Percentiles rank a stretch among this genome's conserved stretches.
Evolutionary conservation across 2,329 filamentous ascomycete species (phyloP).

Genomic region (Mycosphaerelloides madeirae): DNA sequence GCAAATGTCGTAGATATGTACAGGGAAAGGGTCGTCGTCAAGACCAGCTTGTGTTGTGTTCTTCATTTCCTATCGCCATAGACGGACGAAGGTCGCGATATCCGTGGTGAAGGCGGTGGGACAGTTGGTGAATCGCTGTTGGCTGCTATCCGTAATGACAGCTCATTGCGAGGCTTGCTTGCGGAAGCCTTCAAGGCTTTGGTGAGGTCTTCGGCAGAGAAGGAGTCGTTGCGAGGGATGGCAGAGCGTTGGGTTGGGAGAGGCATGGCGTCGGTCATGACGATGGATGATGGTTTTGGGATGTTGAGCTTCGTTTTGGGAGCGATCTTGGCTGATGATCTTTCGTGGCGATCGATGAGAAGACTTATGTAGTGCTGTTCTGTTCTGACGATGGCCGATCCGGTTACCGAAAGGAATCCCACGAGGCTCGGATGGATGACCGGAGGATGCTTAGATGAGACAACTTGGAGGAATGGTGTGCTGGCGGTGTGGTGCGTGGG

Average conservation of each 20-base stretch:
- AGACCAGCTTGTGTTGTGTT: not conserved
- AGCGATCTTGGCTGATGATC: not conserved
- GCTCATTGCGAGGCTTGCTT: conserved; percentile 29
- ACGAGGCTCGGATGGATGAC: not conserved
- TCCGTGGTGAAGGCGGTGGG: conserved; percentile 30
- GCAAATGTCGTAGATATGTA: too few species aligned
- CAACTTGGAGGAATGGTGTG: too few species aligned
- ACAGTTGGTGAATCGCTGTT: conserved; percentile 26
- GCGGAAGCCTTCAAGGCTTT: conserved; percentile 32
- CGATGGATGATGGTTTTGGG: conserved; percentile 8
- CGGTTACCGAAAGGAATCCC: not conserved
- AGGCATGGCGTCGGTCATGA: conserved; percentile 34
- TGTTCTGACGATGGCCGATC: not conserved
- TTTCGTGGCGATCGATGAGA: not conserved
- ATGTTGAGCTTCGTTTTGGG: conserved; percentile 5
- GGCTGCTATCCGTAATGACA: conserved; percentile 24
- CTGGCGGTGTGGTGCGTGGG: too few species aligned
- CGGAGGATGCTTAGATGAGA: not conserved
- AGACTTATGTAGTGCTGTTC: not conserved
- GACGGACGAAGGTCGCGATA: conserved; percentile 25
- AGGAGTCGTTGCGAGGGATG: conserved; percentile 34
- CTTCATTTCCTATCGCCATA: conserved; percentile 23
- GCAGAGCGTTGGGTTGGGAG: conserved; percentile 18
- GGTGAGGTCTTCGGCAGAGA: conserved; percentile 32
- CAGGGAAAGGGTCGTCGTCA: too few species aligned